Base-by-base conservation (phyloP, 1,284 basidiomycete genomes). In the Sutorius eximius region DNA sequence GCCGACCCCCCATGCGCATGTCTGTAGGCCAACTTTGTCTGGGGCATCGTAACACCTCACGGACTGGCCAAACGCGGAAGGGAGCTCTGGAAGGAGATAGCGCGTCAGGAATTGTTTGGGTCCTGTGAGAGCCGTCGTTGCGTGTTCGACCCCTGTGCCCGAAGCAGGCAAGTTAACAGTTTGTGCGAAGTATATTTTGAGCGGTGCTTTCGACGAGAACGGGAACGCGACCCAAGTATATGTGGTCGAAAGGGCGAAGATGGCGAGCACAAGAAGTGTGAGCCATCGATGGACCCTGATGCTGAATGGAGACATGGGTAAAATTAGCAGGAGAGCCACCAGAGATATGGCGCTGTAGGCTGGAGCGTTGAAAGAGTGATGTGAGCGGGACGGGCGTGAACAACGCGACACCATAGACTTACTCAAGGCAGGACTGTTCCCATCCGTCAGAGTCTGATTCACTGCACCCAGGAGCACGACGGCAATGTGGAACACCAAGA, bases 111-210 rank as follows among this genome's bases (percentile, higher is more conserved):
- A 82, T 8, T 71, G 65, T 30, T 70, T 59, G 6, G 81, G 71
- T 8, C 81, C 82, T 0, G 75, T 77, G 0, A 90, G 68, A 6
- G 73, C 66, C 0, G 86, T 78, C 12, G 52, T 58, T 53, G 60
- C 32, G 53, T 59, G 52, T 49, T 64, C 61, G 4, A 69, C 45
- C 33, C 41, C 48, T 20, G 60, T 52, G 20, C 59, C 66, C 3
- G 55, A 51, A 22, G 63, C 53, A 42, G 64, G 64, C 37, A 89
- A 69, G 49, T 79, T 69, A 18, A 88, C 74, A 1, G 65, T 73
- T 63, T 90, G 87, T 48, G 78, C 75, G 75, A 89, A 91, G 68
- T 77, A 87, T 0, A 89, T 70, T 59, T 89, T 90, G 60, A 90
- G 71, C 0, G 87, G 87, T 3, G 77, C 69, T 24, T 78, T 68